Conservation (phyloP, 2,329 filamentous ascomycete species). For the Fusarium foetens region DNA sequence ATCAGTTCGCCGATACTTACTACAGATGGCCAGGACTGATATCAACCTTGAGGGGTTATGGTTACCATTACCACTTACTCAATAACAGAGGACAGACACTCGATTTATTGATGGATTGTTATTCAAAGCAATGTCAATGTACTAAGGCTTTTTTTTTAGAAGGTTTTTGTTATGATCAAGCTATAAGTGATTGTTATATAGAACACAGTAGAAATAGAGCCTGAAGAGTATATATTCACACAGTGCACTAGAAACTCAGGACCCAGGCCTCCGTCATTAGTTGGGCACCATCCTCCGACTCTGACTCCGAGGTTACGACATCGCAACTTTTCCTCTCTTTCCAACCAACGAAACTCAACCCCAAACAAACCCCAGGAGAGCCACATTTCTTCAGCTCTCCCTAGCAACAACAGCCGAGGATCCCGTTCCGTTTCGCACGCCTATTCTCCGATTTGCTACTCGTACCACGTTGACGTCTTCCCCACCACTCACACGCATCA, state of each 20-base stretch:
- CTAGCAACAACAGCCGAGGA: background rate
- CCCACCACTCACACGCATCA: slow-evolving; percentile 18
- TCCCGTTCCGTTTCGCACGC: slow-evolving; percentile 2
- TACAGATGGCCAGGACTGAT: background rate
- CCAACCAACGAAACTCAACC: background rate
- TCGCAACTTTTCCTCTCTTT: slow-evolving; percentile 4
- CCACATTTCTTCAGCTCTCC: slow-evolving; percentile 5
- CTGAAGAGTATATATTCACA: background rate
- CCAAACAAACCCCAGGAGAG: slow-evolving; percentile 11
- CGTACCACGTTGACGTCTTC: slow-evolving; percentile 10
- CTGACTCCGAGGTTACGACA: slow-evolving; percentile 24
- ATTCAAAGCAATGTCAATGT: background rate
- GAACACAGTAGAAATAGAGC: background rate
- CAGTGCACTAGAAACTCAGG: slow-evolving; percentile 12
- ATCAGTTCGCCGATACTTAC: background rate
- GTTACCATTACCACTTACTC: background rate
- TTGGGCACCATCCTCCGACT: slow-evolving; percentile 23
- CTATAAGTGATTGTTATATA: background rate
- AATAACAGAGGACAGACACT: background rate
- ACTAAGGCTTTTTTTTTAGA: background rate
- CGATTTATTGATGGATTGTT: background rate
- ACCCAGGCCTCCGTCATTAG: slow-evolving; percentile 27
- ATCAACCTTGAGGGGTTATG: background rate
- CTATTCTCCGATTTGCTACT: slow-evolving; percentile 13
- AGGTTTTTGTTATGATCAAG: background rate